Evolutionary conservation across 768 basidiomycete species (phyloP).

Genomic region (Nevesoporus exiguus): DNA sequence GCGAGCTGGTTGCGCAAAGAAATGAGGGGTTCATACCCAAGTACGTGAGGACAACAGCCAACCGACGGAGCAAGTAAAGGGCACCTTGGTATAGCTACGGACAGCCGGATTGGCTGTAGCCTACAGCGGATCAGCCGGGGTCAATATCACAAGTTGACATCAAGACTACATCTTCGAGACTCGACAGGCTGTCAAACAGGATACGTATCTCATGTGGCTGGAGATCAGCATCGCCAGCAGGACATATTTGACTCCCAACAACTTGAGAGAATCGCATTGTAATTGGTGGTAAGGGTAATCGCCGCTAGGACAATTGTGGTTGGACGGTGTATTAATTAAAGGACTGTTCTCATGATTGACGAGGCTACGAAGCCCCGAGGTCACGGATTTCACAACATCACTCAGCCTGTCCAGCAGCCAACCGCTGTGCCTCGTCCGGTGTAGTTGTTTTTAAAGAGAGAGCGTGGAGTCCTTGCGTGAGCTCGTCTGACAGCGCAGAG

Average conservation of each 20-base stretch:
- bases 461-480: slow-evolving; percentile 70
- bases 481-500: slow-evolving; percentile 65
- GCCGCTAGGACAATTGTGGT: slow-evolving; percentile 20
- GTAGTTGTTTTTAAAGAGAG: slow-evolving; percentile 75
- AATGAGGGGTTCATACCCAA: slow-evolving; percentile 22
- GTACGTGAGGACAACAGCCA: slow-evolving; percentile 14
- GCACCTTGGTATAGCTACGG: slow-evolving; percentile 5
- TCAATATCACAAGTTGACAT: slow-evolving; percentile 7
- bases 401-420: slow-evolving; percentile 17
- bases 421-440: slow-evolving; percentile 42
- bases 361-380: slow-evolving; percentile 8
- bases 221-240: slow-evolving; percentile 17
- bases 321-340: slow-evolving; percentile 29
- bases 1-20: slow-evolving; percentile 10
- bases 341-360: slow-evolving; percentile 30
- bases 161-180: slow-evolving; percentile 5
- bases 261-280: slow-evolving; percentile 20
- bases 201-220: slow-evolving; percentile 14
- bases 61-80: slow-evolving; percentile 7
- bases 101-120: slow-evolving; percentile 22
- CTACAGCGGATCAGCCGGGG: slow-evolving; percentile 29
- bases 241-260: slow-evolving; percentile 4
- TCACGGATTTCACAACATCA: slow-evolving; percentile 24
- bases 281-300: slow-evolving; percentile 12
- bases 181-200: slow-evolving; percentile 3